These are phyloP conservation scores for Penicillium sclerotiorum DNA, from an alignment of 2,329 filamentous ascomycete species.

Conservation along the genomic window DNA sequence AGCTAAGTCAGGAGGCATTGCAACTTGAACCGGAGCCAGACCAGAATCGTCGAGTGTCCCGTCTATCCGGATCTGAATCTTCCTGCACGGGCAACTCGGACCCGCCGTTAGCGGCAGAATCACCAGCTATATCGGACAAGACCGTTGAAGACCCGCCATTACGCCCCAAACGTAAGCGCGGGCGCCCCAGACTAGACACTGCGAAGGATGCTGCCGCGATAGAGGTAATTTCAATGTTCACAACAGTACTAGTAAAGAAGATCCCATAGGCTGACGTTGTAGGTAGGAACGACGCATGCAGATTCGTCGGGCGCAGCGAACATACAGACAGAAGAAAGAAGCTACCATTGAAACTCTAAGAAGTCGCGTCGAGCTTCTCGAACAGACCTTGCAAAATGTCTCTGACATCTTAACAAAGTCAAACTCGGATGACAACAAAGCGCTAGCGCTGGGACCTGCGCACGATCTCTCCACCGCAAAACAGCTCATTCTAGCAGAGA, in stretches of 20 bases:
- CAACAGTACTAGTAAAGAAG: not conserved
- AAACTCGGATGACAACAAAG: not conserved
- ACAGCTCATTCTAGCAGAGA: constrained; percentile 22
- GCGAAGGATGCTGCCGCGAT: constrained; percentile 25
- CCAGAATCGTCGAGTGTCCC: not conserved
- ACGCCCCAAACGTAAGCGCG: constrained; percentile 22
- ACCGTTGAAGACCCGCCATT: constrained; percentile 7
- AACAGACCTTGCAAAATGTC: constrained; percentile 43
- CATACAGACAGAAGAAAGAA: constrained; percentile 84
- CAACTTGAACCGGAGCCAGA: not conserved
- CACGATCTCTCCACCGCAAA: constrained; percentile 12
- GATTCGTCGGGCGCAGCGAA: constrained; percentile 81
- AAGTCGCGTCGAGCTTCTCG: constrained; percentile 69
- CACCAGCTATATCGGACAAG: constrained; percentile 7
- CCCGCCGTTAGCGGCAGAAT: constrained; percentile 4
- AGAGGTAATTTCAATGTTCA: constrained; percentile 20
- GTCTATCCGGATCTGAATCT: too few relatives aligned
- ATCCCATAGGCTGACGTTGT: constrained; percentile 6
- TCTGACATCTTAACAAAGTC: constrained; percentile 18
- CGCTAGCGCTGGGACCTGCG: not conserved
- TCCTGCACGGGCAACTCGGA: constrained; percentile 8
- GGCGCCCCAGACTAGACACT: constrained; percentile 21
- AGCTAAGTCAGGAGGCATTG: constrained; percentile 5
- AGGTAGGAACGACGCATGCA: constrained; percentile 68
- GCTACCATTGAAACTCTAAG: constrained; percentile 74